A percentile compares a stretch with the other conserved stretches of the same genome.
Conservation (phyloP, 2,329 filamentous ascomycete genomes). For the Penicillium sp. region DNA sequence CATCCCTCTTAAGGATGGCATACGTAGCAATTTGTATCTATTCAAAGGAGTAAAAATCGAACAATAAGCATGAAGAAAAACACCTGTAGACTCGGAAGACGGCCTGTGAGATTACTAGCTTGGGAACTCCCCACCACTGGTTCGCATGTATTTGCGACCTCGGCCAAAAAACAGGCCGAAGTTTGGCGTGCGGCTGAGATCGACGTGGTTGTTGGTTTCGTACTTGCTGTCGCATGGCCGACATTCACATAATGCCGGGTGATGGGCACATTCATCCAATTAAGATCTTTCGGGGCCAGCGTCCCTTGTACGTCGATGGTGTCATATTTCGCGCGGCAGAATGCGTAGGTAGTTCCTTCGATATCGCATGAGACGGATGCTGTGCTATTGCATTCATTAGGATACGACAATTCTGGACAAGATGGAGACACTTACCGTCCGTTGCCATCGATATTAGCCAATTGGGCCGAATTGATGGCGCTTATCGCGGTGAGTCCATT, state of each 20-base stretch:
- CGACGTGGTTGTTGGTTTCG: background rate
- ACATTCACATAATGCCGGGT: background rate
- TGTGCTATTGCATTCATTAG: background rate
- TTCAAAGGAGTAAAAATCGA: background rate
- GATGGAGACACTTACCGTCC: background rate
- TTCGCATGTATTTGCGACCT: background rate
- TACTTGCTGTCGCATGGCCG: background rate
- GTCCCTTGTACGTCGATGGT: slow-evolving; percentile 1
- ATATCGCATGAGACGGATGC: no score
- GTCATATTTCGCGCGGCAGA: background rate
- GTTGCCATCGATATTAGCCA: background rate
- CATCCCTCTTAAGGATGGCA: no score
- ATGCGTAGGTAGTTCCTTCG: background rate
- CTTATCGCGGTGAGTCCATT: background rate
- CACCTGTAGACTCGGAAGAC: background rate
- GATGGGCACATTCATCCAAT: slow-evolving; percentile 1
- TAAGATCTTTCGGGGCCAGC: background rate
- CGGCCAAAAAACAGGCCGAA: background rate
- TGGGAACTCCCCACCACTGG: background rate
- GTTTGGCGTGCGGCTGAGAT: background rate
- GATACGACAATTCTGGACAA: background rate
- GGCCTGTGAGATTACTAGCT: background rate
- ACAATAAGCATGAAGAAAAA: background rate
- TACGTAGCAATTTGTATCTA: background rate
- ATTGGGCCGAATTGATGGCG: background rate